Conservation (phyloP, 2,329 filamentous ascomycete species). For the Hypoxylon sp. region DNA sequence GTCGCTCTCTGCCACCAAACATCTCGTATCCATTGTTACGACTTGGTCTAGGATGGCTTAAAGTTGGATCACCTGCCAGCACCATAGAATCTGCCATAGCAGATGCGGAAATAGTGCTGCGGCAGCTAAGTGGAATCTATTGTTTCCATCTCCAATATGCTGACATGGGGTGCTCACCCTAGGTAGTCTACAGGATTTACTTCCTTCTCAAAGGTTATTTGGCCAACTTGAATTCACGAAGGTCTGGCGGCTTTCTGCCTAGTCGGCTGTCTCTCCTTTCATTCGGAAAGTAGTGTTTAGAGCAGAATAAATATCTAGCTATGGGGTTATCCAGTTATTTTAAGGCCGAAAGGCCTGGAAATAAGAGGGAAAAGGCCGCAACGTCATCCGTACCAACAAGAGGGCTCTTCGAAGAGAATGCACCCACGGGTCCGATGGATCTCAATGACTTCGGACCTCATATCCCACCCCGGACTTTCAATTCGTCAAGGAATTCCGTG, state of each 20-base stretch:
- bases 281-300: background rate
- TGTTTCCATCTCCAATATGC: background rate
- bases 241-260: slow-evolving; percentile 2
- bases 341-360: slow-evolving; percentile 65
- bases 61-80: background rate
- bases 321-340: slow-evolving; percentile 77
- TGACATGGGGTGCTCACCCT: background rate
- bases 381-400: slow-evolving; percentile 47
- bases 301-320: slow-evolving; percentile 34
- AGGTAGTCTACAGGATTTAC: background rate
- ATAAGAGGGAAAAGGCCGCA: slow-evolving; percentile 48
- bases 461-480: slow-evolving; percentile 63
- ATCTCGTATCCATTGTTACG: background rate
- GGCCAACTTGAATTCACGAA: background rate
- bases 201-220: background rate
- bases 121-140: background rate
- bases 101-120: slow-evolving; percentile 4
- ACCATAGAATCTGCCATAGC: slow-evolving; percentile 1
- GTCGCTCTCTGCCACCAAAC: background rate
- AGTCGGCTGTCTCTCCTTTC: slow-evolving; percentile 1
- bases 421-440: slow-evolving; percentile 47
- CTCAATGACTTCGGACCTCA: slow-evolving; percentile 65
- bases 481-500: slow-evolving; percentile 67
- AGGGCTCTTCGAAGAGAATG: slow-evolving; percentile 57
- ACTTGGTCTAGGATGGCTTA: background rate